Evolutionary conservation across 1,284 basidiomycete species (phyloP).

Genomic region (Microbotryum scabiosae): DNA sequence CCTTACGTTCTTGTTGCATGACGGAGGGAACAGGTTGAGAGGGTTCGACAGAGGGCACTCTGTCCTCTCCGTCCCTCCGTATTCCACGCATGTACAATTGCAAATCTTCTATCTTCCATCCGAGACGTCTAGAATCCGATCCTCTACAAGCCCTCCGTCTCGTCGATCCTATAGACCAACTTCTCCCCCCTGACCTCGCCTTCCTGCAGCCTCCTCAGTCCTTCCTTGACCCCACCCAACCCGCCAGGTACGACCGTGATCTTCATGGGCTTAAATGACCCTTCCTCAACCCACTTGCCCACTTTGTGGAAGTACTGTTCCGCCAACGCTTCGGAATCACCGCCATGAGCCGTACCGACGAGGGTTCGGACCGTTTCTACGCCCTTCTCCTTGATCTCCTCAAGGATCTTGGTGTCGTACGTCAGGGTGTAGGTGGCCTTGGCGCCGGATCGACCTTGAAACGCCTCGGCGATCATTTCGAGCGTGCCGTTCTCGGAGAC

Average conservation of each 20-base stretch:
- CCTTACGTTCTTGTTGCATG: too few relatives aligned
- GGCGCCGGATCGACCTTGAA: constrained; percentile 24
- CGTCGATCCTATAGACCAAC: constrained; percentile 38
- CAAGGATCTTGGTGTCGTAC: constrained; percentile 11
- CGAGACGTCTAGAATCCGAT: too few relatives aligned
- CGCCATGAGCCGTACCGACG: constrained; percentile 17
- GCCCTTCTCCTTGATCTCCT: constrained; percentile 1
- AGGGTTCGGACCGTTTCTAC: constrained; percentile 22
- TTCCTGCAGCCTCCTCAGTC: constrained; percentile 32
- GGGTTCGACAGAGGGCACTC: too few relatives aligned
- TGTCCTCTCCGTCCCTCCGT: too few relatives aligned
- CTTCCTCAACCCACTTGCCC: constrained; percentile 31
- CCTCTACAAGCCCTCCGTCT: constrained; percentile 26
- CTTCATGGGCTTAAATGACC: constrained; percentile 32
- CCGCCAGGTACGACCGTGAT: constrained; percentile 35
- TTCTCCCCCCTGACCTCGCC: constrained; percentile 38
- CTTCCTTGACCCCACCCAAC: constrained; percentile 36
- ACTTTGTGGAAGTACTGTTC: constrained; percentile 32
- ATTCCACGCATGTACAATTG: too few relatives aligned
- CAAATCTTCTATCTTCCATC: too few relatives aligned
- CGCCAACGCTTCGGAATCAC: constrained; percentile 27
- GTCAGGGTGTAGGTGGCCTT: constrained; percentile 7
- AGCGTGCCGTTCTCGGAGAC: constrained; percentile 26
- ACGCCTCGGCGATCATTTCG: constrained; percentile 26
- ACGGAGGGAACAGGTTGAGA: too few relatives aligned